phyloP scores from a whole-genome alignment of 1,284 basidiomycete species.

The Amylostereum areolatum region DNA sequence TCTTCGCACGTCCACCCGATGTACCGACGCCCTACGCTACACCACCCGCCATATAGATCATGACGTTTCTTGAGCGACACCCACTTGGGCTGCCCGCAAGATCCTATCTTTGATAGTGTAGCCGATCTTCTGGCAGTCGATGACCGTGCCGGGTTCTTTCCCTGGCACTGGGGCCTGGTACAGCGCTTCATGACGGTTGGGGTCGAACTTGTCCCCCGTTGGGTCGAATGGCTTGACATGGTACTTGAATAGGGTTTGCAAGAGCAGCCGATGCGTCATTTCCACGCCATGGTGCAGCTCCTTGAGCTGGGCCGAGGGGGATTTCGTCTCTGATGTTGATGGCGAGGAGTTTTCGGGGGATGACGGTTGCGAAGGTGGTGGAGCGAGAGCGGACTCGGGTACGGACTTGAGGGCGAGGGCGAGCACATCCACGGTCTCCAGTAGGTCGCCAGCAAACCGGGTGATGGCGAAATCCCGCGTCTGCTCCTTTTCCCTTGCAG shows the following conservation, averaged over 20 bases:
- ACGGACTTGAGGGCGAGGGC: conserved; percentile 85
- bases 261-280: conserved; percentile 85
- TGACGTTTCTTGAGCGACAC: conserved; percentile 76
- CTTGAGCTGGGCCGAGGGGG: conserved; percentile 53
- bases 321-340: conserved; percentile 38
- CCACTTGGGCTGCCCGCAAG: conserved; percentile 93
- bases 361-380: conserved; percentile 15
- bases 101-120: conserved; percentile 92
- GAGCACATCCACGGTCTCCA: conserved; percentile 91
- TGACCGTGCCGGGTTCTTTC: conserved; percentile 84
- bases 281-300: conserved; percentile 85
- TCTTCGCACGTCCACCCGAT: background rate
- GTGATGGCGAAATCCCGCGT: conserved; percentile 92
- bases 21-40: conserved; percentile 4
- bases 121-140: conserved; percentile 89
- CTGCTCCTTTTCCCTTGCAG: conserved; percentile 86
- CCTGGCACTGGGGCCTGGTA: conserved; percentile 91
- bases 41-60: conserved; percentile 23
- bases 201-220: conserved; percentile 89
- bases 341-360: conserved; percentile 20
- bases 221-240: conserved; percentile 91
- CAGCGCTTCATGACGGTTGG: conserved; percentile 91
- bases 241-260: conserved; percentile 88
- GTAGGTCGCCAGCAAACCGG: conserved; percentile 85
- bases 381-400: conserved; percentile 45